phyloP scores from a whole-genome alignment of 306 rosid species.

The Medicago ruthenica region DNA sequence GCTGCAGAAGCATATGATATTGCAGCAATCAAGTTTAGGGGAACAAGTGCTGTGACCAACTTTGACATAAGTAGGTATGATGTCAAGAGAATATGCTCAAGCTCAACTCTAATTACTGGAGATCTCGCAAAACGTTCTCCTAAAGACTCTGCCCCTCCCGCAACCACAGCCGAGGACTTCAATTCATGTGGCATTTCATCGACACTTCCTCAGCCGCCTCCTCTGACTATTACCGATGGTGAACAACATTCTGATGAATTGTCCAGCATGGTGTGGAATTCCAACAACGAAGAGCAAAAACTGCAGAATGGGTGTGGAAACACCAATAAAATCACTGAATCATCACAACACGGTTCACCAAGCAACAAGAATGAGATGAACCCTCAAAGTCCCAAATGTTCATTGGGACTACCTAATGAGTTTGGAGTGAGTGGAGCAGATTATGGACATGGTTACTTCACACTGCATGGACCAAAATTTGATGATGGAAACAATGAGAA shows the following conservation, averaged over 20 bases:
- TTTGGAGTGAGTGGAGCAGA: constrained; percentile 62
- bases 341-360: constrained; percentile 39
- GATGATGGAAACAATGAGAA: constrained; percentile 62
- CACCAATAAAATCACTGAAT: constrained; percentile 21
- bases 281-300: constrained; percentile 39
- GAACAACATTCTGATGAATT: constrained; percentile 63
- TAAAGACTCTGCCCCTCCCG: constrained; percentile 37
- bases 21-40: constrained; percentile 98
- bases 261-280: constrained; percentile 76
- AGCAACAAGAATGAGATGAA: constrained; percentile 45
- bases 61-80: constrained; percentile 93
- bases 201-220: constrained; percentile 60
- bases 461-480: constrained; percentile 60
- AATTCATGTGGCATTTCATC: constrained; percentile 51
- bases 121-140: constrained; percentile 86
- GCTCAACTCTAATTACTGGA: constrained; percentile 84
- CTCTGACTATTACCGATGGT: constrained; percentile 51
- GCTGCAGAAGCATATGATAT: constrained; percentile 99
- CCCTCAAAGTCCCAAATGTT: constrained; percentile 53
- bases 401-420: constrained; percentile 34
- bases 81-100: constrained; percentile 97
- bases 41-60: constrained; percentile 95
- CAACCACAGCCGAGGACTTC: constrained; percentile 46
- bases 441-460: constrained; percentile 68
- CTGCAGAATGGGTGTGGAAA: constrained; percentile 46